A percentile compares a stretch with the other conserved stretches of the same genome.
Evolutionary conservation across 2,329 filamentous ascomycete genomes (phyloP).

Genomic region (Diaporthe vaccinii): DNA sequence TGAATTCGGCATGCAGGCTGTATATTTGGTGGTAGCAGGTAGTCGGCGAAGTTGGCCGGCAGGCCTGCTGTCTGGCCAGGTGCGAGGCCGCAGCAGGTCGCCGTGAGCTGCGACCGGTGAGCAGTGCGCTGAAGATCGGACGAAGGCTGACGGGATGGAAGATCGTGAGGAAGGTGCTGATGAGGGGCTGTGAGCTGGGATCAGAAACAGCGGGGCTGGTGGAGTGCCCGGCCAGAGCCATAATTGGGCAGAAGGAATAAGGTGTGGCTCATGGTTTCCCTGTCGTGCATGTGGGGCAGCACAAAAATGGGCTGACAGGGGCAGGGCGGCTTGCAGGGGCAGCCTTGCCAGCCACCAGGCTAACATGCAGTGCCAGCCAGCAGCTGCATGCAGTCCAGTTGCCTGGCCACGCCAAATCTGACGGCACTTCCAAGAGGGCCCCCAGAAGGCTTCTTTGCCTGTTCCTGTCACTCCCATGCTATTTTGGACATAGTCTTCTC

Average conservation of each 20-base stretch:
- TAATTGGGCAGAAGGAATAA: slow-evolving; percentile 30
- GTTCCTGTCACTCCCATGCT: slow-evolving; percentile 18
- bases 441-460: slow-evolving; percentile 26
- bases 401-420: slow-evolving; percentile 19
- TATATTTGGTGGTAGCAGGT: slow-evolving; percentile 14
- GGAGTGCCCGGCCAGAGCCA: not conserved
- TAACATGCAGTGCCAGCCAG: slow-evolving; percentile 14
- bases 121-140: not conserved
- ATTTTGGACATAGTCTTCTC: not conserved
- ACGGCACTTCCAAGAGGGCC: slow-evolving; percentile 15
- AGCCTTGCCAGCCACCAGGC: slow-evolving; percentile 22
- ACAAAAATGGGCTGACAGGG: slow-evolving; percentile 16
- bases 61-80: not conserved
- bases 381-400: slow-evolving; percentile 1
- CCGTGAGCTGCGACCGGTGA: slow-evolving; percentile 10
- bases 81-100: not conserved
- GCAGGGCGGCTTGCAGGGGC: slow-evolving; percentile 7
- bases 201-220: slow-evolving; percentile 17
- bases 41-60: not conserved
- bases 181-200: slow-evolving; percentile 1
- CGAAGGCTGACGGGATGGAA: slow-evolving; percentile 2
- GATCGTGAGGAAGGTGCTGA: slow-evolving; percentile 22
- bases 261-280: slow-evolving; percentile 31
- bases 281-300: slow-evolving; percentile 13
- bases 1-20: not conserved